phyloP scores from a whole-genome alignment of 768 basidiomycete species.

The Trametes villosa region DNA sequence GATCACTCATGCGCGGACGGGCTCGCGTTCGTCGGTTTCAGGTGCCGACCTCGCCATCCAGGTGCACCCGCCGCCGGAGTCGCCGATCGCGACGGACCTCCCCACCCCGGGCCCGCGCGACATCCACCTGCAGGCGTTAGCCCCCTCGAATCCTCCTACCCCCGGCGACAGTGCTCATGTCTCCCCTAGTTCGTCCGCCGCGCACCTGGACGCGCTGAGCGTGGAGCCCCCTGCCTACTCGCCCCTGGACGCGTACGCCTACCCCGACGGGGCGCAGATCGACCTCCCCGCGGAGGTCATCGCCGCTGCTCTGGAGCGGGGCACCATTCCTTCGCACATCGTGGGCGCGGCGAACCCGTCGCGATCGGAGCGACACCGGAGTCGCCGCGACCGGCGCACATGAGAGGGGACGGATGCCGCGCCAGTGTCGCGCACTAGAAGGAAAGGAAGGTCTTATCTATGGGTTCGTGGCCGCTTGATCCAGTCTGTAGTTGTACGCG shows the following conservation, averaged over 20 bases:
- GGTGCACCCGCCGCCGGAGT: constrained; percentile 80
- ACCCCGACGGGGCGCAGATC: constrained; percentile 88
- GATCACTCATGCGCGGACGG: constrained; percentile 36
- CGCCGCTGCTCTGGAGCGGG: constrained; percentile 83
- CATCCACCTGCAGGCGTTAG: constrained; percentile 76
- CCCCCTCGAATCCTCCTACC: constrained; percentile 27
- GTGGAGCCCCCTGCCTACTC: constrained; percentile 87
- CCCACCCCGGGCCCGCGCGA: constrained; percentile 86
- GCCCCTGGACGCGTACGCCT: constrained; percentile 83
- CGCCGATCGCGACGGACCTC: constrained; percentile 76
- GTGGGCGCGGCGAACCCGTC: constrained; percentile 43
- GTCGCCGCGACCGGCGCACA: constrained; percentile 40
- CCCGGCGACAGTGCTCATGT: constrained; percentile 15
- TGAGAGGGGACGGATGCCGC: constrained; percentile 17
- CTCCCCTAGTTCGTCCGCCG: constrained; percentile 16
- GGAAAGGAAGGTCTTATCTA: constrained; percentile 10
- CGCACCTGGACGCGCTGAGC: constrained; percentile 38
- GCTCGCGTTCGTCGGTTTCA: constrained; percentile 42
- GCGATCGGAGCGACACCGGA: constrained; percentile 50
- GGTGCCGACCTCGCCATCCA: constrained; percentile 70
- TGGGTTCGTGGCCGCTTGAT: constrained; percentile 20
- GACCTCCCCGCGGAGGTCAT: constrained; percentile 94
- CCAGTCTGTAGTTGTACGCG: constrained; percentile 25
- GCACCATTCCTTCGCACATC: constrained; percentile 59
- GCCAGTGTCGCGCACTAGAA: constrained; percentile 3